Evolutionary conservation across 768 basidiomycete species (phyloP).

Genomic region (Kwoniella europaea): DNA sequence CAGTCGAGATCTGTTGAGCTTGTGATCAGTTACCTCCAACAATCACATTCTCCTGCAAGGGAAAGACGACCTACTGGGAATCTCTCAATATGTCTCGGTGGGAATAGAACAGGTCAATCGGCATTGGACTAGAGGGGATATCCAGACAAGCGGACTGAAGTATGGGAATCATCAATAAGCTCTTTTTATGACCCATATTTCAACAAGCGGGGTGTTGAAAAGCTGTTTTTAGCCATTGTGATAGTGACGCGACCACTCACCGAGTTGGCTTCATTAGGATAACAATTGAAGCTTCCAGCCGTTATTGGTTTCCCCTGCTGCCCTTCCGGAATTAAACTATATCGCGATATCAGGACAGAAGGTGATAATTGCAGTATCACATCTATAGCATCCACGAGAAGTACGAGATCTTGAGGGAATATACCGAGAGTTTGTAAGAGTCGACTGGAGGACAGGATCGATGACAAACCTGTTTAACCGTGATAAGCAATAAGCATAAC

Average conservation of each 20-base stretch:
- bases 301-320: slow-evolving; percentile 1
- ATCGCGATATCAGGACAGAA: slow-evolving; percentile 7
- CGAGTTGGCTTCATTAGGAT: slow-evolving; percentile 1
- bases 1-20: neutral
- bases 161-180: neutral
- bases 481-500: neutral
- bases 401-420: slow-evolving; percentile 1
- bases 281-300: slow-evolving; percentile 4
- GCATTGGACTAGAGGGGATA: slow-evolving; percentile 4
- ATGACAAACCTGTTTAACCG: neutral
- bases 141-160: neutral
- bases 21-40: neutral
- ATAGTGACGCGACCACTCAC: neutral
- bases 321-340: neutral
- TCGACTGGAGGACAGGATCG: neutral
- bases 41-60: neutral
- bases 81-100: neutral
- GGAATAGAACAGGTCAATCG: neutral
- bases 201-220: too few species aligned
- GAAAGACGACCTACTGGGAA: neutral
- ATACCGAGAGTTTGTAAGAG: slow-evolving; percentile 2
- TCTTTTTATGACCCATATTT: too few species aligned
- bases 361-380: neutral
- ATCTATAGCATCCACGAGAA: slow-evolving; percentile 6
- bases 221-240: neutral